These are phyloP conservation scores for Podospora comata DNA, from an alignment of 495 filamentous ascomycete species.

Conservation along the genomic window DNA sequence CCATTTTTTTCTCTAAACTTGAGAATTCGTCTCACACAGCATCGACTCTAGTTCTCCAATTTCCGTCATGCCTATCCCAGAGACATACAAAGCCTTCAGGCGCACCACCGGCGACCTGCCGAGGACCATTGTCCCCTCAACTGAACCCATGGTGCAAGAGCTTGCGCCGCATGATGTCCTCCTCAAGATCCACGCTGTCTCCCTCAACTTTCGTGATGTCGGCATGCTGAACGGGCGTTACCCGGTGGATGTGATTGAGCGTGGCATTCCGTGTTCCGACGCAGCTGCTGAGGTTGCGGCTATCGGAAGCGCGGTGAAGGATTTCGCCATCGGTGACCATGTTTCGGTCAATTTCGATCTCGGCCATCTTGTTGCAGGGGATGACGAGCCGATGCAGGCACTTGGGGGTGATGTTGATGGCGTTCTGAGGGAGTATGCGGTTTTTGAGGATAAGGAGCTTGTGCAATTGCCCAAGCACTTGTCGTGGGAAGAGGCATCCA, in stretches of 20 bases:
- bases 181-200: slow-evolving; percentile 46
- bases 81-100: slow-evolving; percentile 22
- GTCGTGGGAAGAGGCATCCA: slow-evolving; percentile 32
- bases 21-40: too few species aligned
- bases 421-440: slow-evolving; percentile 33
- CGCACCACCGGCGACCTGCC: slow-evolving; percentile 18
- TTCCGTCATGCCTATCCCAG: slow-evolving; percentile 16
- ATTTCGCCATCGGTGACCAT: slow-evolving; percentile 34
- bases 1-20: too few species aligned
- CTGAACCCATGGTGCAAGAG: slow-evolving; percentile 17
- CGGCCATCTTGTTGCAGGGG: slow-evolving; percentile 20
- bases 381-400: slow-evolving; percentile 1
- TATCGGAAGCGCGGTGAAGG: slow-evolving; percentile 33
- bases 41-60: too few species aligned
- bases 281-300: slow-evolving; percentile 45
- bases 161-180: slow-evolving; percentile 41
- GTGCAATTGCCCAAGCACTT: slow-evolving; percentile 30
- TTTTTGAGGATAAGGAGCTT: slow-evolving; percentile 29
- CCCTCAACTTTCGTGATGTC: slow-evolving; percentile 52
- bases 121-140: slow-evolving; percentile 13
- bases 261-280: slow-evolving; percentile 37
- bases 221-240: slow-evolving; percentile 37
- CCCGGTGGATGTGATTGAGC: slow-evolving; percentile 17
- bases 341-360: slow-evolving; percentile 26
- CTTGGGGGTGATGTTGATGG: slow-evolving; percentile 32